A percentile compares a stretch with the other conserved stretches of the same genome.
These are phyloP conservation scores for Lasiosphaeris hirsuta DNA, from an alignment of 495 filamentous ascomycete genomes.

Conservation along the genomic window DNA sequence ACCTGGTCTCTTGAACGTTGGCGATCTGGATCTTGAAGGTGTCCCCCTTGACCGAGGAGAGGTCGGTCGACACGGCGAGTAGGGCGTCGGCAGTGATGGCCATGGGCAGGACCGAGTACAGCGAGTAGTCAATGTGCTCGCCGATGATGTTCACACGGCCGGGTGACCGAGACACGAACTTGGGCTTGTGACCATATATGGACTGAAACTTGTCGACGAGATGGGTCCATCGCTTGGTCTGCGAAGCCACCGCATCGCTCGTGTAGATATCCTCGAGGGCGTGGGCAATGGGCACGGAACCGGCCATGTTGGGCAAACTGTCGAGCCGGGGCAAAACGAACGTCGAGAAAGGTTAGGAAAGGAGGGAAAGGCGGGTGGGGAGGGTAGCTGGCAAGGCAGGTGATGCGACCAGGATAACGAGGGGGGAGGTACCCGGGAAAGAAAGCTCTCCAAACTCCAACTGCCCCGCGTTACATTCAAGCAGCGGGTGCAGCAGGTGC, in stretches of 20 bases:
- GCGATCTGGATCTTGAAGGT: conserved; percentile 56
- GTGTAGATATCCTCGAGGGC: conserved; percentile 69
- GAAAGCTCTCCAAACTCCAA: too few relatives aligned
- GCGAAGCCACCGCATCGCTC: conserved; percentile 51
- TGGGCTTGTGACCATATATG: conserved; percentile 64
- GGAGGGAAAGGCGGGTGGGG: too few relatives aligned
- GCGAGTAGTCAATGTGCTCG: conserved; percentile 98
- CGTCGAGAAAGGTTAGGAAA: neutral
- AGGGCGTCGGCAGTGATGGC: conserved; percentile 88
- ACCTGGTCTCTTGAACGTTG: conserved; percentile 76
- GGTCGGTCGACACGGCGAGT: conserved; percentile 70
- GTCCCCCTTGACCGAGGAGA: conserved; percentile 32
- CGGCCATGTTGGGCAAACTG: neutral
- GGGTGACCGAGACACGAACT: conserved; percentile 86
- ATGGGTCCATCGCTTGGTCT: conserved; percentile 65
- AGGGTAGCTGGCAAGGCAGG: too few relatives aligned
- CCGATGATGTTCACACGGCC: conserved; percentile 98
- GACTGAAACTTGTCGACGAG: conserved; percentile 70
- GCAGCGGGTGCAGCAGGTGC: too few relatives aligned
- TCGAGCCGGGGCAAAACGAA: neutral
- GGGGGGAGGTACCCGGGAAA: too few relatives aligned
- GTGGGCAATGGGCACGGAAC: conserved; percentile 52
- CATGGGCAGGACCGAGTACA: conserved; percentile 95
- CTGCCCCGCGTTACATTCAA: too few relatives aligned
- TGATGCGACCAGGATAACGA: too few relatives aligned